Conservation (phyloP, 2,329 filamentous ascomycete genomes). For the Phialemoniopsis sp. region DNA sequence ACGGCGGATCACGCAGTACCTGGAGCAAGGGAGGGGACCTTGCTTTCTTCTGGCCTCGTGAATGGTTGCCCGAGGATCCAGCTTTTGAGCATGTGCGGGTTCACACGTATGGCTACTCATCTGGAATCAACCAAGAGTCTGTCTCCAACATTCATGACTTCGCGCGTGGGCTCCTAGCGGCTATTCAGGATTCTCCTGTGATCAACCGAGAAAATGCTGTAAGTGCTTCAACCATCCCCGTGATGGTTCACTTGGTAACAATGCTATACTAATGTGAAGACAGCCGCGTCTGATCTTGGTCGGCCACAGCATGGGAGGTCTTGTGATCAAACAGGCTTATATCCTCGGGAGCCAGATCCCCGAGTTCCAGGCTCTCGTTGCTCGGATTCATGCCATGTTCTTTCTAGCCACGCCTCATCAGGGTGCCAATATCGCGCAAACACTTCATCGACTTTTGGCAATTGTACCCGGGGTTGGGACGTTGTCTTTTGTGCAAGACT, state of each 20-base stretch:
- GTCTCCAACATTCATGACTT: constrained; percentile 25
- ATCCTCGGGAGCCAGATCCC: constrained; percentile 18
- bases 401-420: constrained; percentile 33
- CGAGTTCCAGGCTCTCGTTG: constrained; percentile 13
- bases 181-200: constrained; percentile 18
- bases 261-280: neutral
- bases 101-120: constrained; percentile 22
- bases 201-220: constrained; percentile 11
- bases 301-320: constrained; percentile 28
- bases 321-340: constrained; percentile 28
- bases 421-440: constrained; percentile 18
- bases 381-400: constrained; percentile 21
- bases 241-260: too few relatives aligned
- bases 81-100: constrained; percentile 23
- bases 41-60: constrained; percentile 23
- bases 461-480: constrained; percentile 10
- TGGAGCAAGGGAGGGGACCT: constrained; percentile 20
- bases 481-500: constrained; percentile 23
- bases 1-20: constrained; percentile 26
- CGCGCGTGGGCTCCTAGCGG: constrained; percentile 19
- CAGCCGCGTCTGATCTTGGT: constrained; percentile 23
- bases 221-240: constrained; percentile 1
- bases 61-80: constrained; percentile 24
- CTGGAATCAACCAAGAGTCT: constrained; percentile 11
- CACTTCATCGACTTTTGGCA: constrained; percentile 15